These are phyloP conservation scores for Aureobasidium sp. DNA, from an alignment of 2,329 filamentous ascomycete species.

Conservation along the genomic window DNA sequence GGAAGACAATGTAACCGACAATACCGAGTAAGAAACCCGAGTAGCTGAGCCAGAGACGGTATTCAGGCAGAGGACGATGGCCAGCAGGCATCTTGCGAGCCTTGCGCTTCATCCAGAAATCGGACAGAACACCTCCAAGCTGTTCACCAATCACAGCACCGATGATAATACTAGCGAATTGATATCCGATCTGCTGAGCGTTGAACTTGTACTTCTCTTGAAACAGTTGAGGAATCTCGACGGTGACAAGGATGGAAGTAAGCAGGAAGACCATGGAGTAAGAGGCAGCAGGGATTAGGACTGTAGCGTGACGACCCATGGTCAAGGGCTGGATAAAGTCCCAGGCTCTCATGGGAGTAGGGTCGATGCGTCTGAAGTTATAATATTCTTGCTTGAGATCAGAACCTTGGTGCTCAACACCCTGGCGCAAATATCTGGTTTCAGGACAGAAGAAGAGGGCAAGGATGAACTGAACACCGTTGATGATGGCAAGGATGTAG, in stretches of 20 bases:
- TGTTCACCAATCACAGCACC: conserved; percentile 50
- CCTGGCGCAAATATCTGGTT: conserved; percentile 41
- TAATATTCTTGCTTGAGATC: conserved; percentile 35
- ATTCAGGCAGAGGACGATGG: conserved; percentile 35
- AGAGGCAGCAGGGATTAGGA: conserved; percentile 41
- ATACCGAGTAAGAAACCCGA: conserved; percentile 41
- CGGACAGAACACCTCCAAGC: conserved; percentile 44
- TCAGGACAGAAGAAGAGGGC: conserved; percentile 47
- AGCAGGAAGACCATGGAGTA: conserved; percentile 51
- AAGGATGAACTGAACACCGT: conserved; percentile 45
- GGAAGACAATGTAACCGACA: conserved; percentile 44
- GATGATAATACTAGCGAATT: conserved; percentile 47
- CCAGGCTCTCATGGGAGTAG: conserved; percentile 35
- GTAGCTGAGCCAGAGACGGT: conserved; percentile 49
- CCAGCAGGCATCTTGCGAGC: conserved; percentile 26
- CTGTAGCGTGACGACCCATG: conserved; percentile 36
- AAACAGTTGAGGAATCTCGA: conserved; percentile 51
- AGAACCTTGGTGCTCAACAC: conserved; percentile 24
- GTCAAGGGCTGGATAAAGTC: conserved; percentile 45
- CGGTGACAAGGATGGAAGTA: conserved; percentile 42
- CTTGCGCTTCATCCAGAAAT: conserved; percentile 41
- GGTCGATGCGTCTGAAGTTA: conserved; percentile 41
- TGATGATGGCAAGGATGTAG: conserved; percentile 48
- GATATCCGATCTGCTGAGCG: conserved; percentile 47
- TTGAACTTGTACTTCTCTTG: conserved; percentile 47